Evolutionary conservation across 2,329 filamentous ascomycete genomes (phyloP).

Genomic region (Pyrenophora graminea): DNA sequence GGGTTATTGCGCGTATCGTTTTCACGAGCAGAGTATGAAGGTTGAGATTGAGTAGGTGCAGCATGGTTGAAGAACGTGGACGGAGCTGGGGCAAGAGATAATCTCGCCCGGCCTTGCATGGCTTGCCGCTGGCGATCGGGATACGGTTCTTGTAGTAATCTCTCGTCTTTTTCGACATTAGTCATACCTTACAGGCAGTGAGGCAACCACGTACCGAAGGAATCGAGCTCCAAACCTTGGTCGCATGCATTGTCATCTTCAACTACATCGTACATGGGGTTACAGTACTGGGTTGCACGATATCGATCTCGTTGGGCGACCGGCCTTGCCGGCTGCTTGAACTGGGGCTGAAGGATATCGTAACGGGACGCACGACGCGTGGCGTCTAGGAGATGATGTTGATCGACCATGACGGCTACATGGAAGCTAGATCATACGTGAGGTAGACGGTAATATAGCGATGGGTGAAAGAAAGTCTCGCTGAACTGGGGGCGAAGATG

Average conservation of each 20-base stretch:
- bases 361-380: slow-evolving; percentile 13
- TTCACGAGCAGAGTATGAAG: slow-evolving; percentile 1
- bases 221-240: slow-evolving; percentile 46
- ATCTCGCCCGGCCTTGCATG: slow-evolving; percentile 38
- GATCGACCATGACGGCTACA: slow-evolving; percentile 25
- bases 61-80: slow-evolving; percentile 14
- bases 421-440: neutral
- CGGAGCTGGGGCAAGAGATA: slow-evolving; percentile 42
- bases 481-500: neutral
- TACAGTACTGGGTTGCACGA: slow-evolving; percentile 22
- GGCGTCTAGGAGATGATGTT: slow-evolving; percentile 12
- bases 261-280: slow-evolving; percentile 23
- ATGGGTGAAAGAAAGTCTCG: neutral
- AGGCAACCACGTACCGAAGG: slow-evolving; percentile 51
- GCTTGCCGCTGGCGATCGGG: slow-evolving; percentile 43
- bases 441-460: neutral
- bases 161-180: slow-evolving; percentile 38
- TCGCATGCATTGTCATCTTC: slow-evolving; percentile 33
- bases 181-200: neutral
- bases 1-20: neutral
- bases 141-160: slow-evolving; percentile 39
- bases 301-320: slow-evolving; percentile 30
- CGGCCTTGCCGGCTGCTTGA: slow-evolving; percentile 12
- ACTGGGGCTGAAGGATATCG: slow-evolving; percentile 19
- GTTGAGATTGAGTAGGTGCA: slow-evolving; percentile 9